A percentile compares a stretch with the other conserved stretches of the same genome.
phyloP scores from a whole-genome alignment of 306 rosid species.

The Amphicarpaea edgeworthii region DNA sequence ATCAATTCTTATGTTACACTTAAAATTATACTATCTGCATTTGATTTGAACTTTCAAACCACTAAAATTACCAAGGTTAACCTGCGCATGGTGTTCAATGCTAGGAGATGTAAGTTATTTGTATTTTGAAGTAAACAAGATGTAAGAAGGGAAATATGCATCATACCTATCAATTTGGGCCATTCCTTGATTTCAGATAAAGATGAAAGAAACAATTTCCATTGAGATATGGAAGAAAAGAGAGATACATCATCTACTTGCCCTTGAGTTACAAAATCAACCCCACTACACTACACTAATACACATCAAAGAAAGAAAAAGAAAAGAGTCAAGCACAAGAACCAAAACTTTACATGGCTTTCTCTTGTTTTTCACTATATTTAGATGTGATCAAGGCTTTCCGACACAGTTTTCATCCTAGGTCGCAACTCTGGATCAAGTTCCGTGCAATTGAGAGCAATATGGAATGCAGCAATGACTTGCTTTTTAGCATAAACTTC shows the following conservation, averaged over 20 bases:
- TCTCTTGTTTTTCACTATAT: conserved; percentile 42
- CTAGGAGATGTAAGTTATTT: no score
- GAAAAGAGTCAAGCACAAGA: background rate
- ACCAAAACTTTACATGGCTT: conserved; percentile 38
- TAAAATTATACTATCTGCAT: no score
- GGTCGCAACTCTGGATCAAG: conserved; percentile 83
- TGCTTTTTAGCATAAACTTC: conserved; percentile 79
- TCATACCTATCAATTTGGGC: background rate
- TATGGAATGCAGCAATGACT: conserved; percentile 72
- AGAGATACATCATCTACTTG: conserved; percentile 16
- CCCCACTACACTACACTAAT: background rate
- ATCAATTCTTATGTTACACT: no score
- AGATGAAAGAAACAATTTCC: conserved; percentile 18
- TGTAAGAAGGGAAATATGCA: background rate
- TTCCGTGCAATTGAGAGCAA: conserved; percentile 85
- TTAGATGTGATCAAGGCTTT: conserved; percentile 74
- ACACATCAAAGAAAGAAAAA: background rate
- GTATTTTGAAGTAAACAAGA: no score
- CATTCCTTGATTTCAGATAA: background rate
- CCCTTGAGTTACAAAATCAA: conserved; percentile 36
- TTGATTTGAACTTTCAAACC: no score
- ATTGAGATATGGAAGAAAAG: conserved; percentile 9
- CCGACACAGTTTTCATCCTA: conserved; percentile 76
- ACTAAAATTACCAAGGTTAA: no score
- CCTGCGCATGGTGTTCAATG: no score